Evolutionary conservation across 2,329 filamentous ascomycete genomes (phyloP), one percentile per base, ranked within the genome.

Genomic region (Aureobasidium sp.): DNA sequence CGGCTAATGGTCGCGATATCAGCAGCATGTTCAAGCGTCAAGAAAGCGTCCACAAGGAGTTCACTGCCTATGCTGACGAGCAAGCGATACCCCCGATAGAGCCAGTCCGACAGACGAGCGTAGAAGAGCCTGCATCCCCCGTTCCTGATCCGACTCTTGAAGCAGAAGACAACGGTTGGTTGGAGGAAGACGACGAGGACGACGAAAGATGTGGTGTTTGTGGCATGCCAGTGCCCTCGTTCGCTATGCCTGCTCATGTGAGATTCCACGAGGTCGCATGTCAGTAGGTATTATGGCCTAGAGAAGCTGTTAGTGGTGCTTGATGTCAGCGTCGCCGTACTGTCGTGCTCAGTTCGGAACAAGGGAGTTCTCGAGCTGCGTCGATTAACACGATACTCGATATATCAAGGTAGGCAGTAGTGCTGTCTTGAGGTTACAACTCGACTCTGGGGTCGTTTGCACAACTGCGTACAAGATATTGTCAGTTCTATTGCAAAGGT

Each of bases 1-100:
- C 72, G 24, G 76, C 76, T 0, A 72, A 69, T 14, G 90, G 89
- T 1, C 81, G 88, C 65, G 86, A 96, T 69, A 96, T 97, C 66
- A 82, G 82, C 0, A 82, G 79, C 69, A 95, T 97, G 91, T 95
- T 97, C 71, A 85, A 79, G 68, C 81, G 79, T 60, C 91, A 95
- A 70, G 86, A 90, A 54, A 81, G 84, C 48, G 81, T 85, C 33
- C 75, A 91, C 60, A 84, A 81, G 64, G 85, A 88, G 54, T 92
- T 87, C 77, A 85, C 77, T 56, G 78, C 85, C 1, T 79, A 81
- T 50, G 81, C 81, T 64, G 40, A 53, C 31, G 45, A 60, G 22
- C 22, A 42, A 9, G 15, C 27, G 5, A 17, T 15, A 7, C 22
- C 45, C 5, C 24, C 7, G 19, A 15, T 22, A 31, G 33, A 39